Conservation (phyloP, 192 early-diverging fungal species). For the Chytriomyces sp. region DNA sequence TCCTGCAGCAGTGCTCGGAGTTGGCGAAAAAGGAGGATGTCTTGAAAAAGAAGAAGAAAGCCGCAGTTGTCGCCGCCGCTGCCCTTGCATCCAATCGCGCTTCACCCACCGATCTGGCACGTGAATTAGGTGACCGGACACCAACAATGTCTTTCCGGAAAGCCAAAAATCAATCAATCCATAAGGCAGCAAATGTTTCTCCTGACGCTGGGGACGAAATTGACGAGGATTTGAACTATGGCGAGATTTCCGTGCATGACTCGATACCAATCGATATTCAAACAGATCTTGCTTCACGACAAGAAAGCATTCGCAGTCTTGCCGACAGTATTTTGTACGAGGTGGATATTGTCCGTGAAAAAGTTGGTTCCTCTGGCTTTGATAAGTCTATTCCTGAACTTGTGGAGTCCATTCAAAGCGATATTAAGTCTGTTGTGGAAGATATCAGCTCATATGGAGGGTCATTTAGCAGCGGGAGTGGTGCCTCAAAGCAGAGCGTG, state of each 20-base stretch:
- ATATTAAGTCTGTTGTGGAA: conserved; percentile 12
- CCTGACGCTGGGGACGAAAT: not conserved
- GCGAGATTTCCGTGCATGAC: not conserved
- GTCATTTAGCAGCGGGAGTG: not conserved
- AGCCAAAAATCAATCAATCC: not conserved
- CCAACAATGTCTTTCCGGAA: not conserved
- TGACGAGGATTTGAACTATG: not conserved
- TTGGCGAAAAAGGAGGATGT: conserved; percentile 7
- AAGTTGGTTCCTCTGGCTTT: not conserved
- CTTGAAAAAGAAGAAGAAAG: not conserved
- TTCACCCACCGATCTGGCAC: not conserved
- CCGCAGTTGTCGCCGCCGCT: not conserved
- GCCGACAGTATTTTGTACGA: conserved; percentile 24
- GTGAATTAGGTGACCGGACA: not conserved
- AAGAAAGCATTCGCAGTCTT: conserved; percentile 9
- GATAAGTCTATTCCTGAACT: conserved; percentile 15
- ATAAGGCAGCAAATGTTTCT: not conserved
- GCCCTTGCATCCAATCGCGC: not conserved
- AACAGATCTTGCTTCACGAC: not conserved
- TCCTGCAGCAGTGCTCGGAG: conserved; percentile 3
- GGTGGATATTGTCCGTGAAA: not conserved
- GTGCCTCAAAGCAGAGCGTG: not conserved
- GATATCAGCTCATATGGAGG: conserved; percentile 30
- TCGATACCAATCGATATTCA: conserved; percentile 18
- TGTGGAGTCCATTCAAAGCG: conserved; percentile 26